Evolutionary conservation across 2,329 filamentous ascomycete species (phyloP), one percentile per base, ranked within the genome.

Genomic region (Cordyceps pruinosa): DNA sequence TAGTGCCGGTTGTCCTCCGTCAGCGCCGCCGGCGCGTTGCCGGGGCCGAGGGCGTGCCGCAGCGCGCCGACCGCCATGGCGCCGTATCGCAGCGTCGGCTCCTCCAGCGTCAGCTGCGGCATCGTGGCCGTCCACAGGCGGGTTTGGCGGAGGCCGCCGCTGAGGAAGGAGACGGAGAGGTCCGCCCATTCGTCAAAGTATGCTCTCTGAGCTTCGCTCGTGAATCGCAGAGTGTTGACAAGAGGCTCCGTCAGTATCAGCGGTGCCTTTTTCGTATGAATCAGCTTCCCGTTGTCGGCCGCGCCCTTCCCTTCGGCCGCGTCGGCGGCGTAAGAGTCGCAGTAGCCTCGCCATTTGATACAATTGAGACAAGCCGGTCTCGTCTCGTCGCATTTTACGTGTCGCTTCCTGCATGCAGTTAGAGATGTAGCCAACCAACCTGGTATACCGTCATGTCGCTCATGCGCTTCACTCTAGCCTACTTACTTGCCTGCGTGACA

Each of bases 321-420:
- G 10, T 67, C 67, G 8, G 58, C 67, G 8, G 58, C 54, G 45
- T 73, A 75, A 12, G 69, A 66, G 28, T 72, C 68, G 48, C 73
- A 74, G 53, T 71, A 69, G n/a, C 72, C 72, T 50, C 68, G 65
- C 68, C 72, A 75, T 62, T 72, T 74, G 56, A 74, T 63, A 56
- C 73, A 75, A 48, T 73, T 75, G 34, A 71, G 65, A 58, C 73
- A 75, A 5, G 70, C 67, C 19, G 73, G 73, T 37, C 70, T 70
- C 25, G 71, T 70, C 61, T 75, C 73, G 49, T 75, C 73, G 56
- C 73, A 75, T 62, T 75, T 75, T 37, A 75, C 69, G 60, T 75
- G 73, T 21, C 73, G 72, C 54, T 73, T 73, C 53, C 71, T 73
- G 48, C 44, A 26, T 17, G 7, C 1, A 10, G 28, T 42, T 32